Conservation (phyloP, 2,329 filamentous ascomycete genomes). For the Fusarium burgessii region DNA sequence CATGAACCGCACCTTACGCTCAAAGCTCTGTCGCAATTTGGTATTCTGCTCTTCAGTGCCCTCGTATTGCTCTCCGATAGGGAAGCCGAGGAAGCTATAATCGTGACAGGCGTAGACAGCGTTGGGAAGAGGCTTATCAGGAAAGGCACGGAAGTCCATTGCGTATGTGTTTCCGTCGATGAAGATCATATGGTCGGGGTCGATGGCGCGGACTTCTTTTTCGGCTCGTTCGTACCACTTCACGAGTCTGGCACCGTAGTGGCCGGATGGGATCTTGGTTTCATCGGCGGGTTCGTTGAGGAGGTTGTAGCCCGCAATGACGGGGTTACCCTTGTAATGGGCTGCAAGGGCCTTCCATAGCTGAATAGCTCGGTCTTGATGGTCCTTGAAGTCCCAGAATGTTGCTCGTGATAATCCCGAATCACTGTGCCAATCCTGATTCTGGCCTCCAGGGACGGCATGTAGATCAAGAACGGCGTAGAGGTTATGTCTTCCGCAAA, state of each 20-base stretch:
- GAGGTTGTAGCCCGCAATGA: slow-evolving; percentile 56
- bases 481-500: slow-evolving; percentile 57
- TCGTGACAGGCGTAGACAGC: slow-evolving; percentile 66
- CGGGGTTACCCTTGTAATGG: slow-evolving; percentile 58
- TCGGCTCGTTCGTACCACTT: slow-evolving; percentile 58
- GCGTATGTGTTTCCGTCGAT: slow-evolving; percentile 66
- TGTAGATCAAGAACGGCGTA: slow-evolving; percentile 61
- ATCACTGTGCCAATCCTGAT: slow-evolving; percentile 62
- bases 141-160: slow-evolving; percentile 62
- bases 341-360: slow-evolving; percentile 58
- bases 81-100: slow-evolving; percentile 65
- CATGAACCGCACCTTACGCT: slow-evolving; percentile 60
- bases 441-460: slow-evolving; percentile 59
- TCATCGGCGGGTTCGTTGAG: slow-evolving; percentile 51
- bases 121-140: slow-evolving; percentile 58
- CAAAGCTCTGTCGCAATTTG: slow-evolving; percentile 55
- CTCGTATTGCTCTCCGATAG: slow-evolving; percentile 54
- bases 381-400: slow-evolving; percentile 62
- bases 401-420: slow-evolving; percentile 53
- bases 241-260: slow-evolving; percentile 49
- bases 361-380: slow-evolving; percentile 59
- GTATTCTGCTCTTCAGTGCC: slow-evolving; percentile 56
- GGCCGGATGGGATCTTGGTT: slow-evolving; percentile 40
- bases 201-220: slow-evolving; percentile 54
- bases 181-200: slow-evolving; percentile 63